These are phyloP conservation scores for Alternaria ethzedia DNA, from an alignment of 2,329 filamentous ascomycete species.

Conservation along the genomic window DNA sequence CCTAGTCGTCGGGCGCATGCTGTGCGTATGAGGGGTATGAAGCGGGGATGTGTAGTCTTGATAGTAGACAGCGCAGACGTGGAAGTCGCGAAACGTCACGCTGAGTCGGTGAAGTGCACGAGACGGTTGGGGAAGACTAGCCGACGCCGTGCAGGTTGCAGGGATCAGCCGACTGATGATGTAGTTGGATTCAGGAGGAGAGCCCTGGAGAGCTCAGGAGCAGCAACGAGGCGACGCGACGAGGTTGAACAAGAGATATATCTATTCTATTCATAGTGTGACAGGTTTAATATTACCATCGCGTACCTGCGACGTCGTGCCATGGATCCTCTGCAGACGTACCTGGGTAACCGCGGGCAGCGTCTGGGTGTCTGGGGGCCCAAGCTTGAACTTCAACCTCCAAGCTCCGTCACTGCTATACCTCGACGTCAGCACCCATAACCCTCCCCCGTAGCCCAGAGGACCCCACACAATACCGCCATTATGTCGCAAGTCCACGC, in stretches of 20 bases:
- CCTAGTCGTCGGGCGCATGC: constrained; percentile 40
- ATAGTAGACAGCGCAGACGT: not conserved
- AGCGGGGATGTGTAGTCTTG: not conserved
- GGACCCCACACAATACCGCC: constrained; percentile 37
- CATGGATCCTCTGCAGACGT: not conserved
- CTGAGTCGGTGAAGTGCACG: constrained; percentile 36
- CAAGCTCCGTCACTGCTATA: constrained; percentile 30
- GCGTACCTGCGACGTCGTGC: constrained; percentile 10
- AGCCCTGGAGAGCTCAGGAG: not conserved
- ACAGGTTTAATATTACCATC: not conserved
- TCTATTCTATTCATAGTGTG: not conserved
- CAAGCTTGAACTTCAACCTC: constrained; percentile 30
- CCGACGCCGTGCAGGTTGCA: constrained; percentile 31
- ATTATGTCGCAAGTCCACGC: constrained; percentile 92
- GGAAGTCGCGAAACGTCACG: constrained; percentile 30
- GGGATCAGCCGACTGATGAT: constrained; percentile 40
- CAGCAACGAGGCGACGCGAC: not conserved
- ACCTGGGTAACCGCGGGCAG: constrained; percentile 10
- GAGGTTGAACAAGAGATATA: not conserved
- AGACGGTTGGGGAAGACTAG: constrained; percentile 29
- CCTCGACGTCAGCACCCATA: constrained; percentile 4
- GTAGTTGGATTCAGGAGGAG: constrained; percentile 27
- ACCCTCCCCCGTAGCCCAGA: not conserved
- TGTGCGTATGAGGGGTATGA: constrained; percentile 10
- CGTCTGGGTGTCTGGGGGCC: constrained; percentile 17